Percentiles rank a stretch among this genome's conserved stretches.
phyloP scores from a whole-genome alignment of 1,284 basidiomycete species.

The Marasmius oreades region DNA sequence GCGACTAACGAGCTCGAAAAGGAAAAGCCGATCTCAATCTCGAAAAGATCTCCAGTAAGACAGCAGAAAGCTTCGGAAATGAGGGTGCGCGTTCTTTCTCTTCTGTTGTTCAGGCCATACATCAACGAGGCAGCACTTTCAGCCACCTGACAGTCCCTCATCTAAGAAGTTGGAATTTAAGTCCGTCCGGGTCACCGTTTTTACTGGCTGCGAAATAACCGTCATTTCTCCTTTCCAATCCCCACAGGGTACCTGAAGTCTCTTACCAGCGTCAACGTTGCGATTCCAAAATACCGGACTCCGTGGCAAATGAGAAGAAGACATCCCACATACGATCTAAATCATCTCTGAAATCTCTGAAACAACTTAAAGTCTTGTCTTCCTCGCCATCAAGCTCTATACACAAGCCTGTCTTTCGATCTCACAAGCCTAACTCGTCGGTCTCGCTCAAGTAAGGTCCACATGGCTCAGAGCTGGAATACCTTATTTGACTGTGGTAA shows the following conservation, averaged over 20 bases:
- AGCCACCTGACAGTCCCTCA: conserved; percentile 13
- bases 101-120: not conserved
- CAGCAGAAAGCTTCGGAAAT: conserved; percentile 11
- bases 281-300: conserved; percentile 25
- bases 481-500: not conserved
- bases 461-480: not conserved
- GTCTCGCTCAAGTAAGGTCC: conserved; percentile 4
- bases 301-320: conserved; percentile 22
- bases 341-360: conserved; percentile 28
- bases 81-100: conserved; percentile 5
- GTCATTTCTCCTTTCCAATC: not conserved
- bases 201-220: not conserved
- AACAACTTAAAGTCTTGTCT: conserved; percentile 22
- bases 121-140: not conserved
- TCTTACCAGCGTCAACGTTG: conserved; percentile 28
- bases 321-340: conserved; percentile 25
- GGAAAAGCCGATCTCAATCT: not conserved
- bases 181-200: not conserved
- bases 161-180: conserved; percentile 7
- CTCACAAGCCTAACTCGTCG: conserved; percentile 12
- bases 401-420: conserved; percentile 25
- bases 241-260: conserved; percentile 27
- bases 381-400: conserved; percentile 17
- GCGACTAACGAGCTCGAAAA: conserved; percentile 5
- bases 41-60: conserved; percentile 5